Base-by-base conservation (phyloP, 2,329 filamentous ascomycete species). In the Neofusicoccum umdonicola region DNA sequence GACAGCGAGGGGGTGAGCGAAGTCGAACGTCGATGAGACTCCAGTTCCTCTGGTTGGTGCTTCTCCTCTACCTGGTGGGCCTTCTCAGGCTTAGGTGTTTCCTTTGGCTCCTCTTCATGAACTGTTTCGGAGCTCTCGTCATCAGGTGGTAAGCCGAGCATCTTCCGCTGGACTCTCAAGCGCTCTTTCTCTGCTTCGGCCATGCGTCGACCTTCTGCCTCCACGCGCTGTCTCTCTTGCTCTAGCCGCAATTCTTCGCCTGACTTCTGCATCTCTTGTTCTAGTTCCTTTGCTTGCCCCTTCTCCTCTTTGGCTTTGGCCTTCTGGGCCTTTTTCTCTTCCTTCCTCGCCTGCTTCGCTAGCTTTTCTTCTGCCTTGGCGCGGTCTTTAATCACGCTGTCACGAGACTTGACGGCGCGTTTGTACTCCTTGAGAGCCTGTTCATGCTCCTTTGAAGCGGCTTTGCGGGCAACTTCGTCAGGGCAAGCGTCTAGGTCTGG, bases 371-470 rank as follows among this genome's bases (percentile, higher is more conserved):
- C 73, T 1, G 88, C 76, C 72, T 89, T 90, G 41, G 85, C 80
- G 6, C 87, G 84, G 65, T 90, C 87, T 54, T 84, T 84, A 72
- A 92, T 80, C 9, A 85, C 83, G 69, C 85, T 89, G 44, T 88
- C 84, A 41, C 87, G 87, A 66, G 88, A 84, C 74, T 90, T 91
- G 66, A 90, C 75, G 11, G 87, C 85, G 70, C 86, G 83, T 34
- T 89, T 84, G 72, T 92, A 90, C 8, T 82, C 81, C 71, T 91
- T 91, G 37, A 87, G 80, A 1, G 82, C 80, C 12, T 84, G 83
- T 60, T 86, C 85, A 63, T 87, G 82, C 70, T 92, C 88, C 65
- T 88, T 90, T 70, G 91, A 87, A 1, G 88, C 89, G 45, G 87
- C 82, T 70, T 90, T 91, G 8, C 87, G 85, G 34, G 85, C 80